A percentile compares a stretch with the other conserved stretches of the same genome.
Evolutionary conservation across 805 yeast species (phyloP).

Genomic region (Ogataea polymorpha): DNA sequence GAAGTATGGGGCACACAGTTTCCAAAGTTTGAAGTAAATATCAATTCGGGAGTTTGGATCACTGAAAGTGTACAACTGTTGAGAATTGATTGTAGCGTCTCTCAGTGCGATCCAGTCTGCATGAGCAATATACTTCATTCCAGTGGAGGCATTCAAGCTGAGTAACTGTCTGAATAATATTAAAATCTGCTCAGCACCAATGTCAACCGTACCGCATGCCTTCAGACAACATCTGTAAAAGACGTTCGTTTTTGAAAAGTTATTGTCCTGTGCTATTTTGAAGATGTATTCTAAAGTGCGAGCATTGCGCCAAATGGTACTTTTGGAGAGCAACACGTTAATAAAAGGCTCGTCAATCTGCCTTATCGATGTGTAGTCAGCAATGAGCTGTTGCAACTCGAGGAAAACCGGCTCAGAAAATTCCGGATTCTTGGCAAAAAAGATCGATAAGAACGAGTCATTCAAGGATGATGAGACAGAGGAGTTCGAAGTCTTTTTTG

Average conservation of each 20-base stretch:
- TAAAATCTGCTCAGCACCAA: slow-evolving; percentile 52
- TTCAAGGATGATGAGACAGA: slow-evolving; percentile 72
- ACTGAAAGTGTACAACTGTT: slow-evolving; percentile 28
- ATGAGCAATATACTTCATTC: slow-evolving; percentile 64
- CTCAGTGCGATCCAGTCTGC: slow-evolving; percentile 85
- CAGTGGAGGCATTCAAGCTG: slow-evolving; percentile 46
- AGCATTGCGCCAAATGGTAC: slow-evolving; percentile 64
- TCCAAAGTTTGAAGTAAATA: slow-evolving; percentile 54
- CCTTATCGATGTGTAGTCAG: slow-evolving; percentile 52
- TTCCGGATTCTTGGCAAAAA: slow-evolving; percentile 56
- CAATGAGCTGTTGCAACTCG: slow-evolving; percentile 54
- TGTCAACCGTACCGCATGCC: slow-evolving; percentile 63
- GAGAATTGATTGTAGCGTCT: slow-evolving; percentile 64
- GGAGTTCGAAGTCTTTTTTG: slow-evolving; percentile 48
- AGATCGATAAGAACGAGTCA: slow-evolving; percentile 63
- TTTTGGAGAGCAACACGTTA: slow-evolving; percentile 68
- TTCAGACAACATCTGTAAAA: slow-evolving; percentile 71
- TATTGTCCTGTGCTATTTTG: slow-evolving; percentile 54
- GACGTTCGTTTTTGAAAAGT: slow-evolving; percentile 61
- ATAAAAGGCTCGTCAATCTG: slow-evolving; percentile 77
- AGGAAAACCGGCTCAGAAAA: slow-evolving; percentile 52
- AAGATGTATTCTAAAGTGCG: slow-evolving; percentile 62
- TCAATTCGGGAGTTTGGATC: slow-evolving; percentile 44
- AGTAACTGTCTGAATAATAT: slow-evolving; percentile 31
- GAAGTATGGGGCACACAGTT: slow-evolving; percentile 46